These are phyloP conservation scores for Tetracentron sinense DNA, from an alignment of 164 flowering plant genomes.

Conservation along the genomic window DNA sequence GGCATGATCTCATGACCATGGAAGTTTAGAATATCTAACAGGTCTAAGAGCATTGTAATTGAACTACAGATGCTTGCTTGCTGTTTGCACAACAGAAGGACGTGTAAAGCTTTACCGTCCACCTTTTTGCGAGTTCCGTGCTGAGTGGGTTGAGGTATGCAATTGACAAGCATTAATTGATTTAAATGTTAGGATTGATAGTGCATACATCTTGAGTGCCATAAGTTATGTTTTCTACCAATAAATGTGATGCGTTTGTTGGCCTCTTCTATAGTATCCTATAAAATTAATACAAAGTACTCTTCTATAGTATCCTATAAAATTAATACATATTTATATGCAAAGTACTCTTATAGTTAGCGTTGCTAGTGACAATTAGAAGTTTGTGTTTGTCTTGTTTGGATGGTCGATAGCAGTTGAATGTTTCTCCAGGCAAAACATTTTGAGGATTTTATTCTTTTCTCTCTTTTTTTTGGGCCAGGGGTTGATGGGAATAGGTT, in stretches of 20 bases:
- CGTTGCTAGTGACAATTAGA: not conserved
- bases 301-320: not conserved
- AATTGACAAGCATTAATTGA: not conserved
- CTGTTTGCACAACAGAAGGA: constrained; percentile 81
- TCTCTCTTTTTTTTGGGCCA: not conserved
- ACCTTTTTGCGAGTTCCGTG: constrained; percentile 68
- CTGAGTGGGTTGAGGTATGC: constrained; percentile 91
- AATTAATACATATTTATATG: too few species aligned
- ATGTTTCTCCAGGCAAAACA: too few species aligned
- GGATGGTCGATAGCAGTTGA: not conserved
- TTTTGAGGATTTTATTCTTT: too few species aligned
- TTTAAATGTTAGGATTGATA: not conserved
- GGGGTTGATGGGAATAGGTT: not conserved
- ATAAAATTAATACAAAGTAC: not conserved
- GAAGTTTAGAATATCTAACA: not conserved
- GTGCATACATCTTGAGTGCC: not conserved
- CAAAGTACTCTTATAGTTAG: not conserved
- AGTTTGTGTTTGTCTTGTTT: not conserved
- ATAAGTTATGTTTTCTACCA: not conserved
- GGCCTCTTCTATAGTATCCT: not conserved
- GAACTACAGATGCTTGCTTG: constrained; percentile 78
- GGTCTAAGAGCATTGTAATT: constrained; percentile 10
- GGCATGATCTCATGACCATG: not conserved
- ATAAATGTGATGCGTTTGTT: not conserved
- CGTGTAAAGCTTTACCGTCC: constrained; percentile 74